These are phyloP conservation scores for Dactylonectria macrodidyma DNA, from an alignment of 2,329 filamentous ascomycete genomes.

Conservation along the genomic window DNA sequence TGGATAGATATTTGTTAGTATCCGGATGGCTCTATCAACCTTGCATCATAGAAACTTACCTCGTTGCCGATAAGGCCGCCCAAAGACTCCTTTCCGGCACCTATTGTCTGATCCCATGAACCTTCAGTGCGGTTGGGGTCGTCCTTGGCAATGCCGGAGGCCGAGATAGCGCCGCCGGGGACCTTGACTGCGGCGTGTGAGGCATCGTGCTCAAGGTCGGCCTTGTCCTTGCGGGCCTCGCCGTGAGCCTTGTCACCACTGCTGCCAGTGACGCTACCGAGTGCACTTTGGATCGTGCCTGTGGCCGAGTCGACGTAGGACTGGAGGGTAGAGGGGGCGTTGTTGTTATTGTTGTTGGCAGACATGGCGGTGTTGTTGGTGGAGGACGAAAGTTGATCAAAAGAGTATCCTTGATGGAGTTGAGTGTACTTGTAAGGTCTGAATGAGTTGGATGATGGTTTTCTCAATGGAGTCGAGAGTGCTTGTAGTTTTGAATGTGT, in stretches of 20 bases:
- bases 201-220: slow-evolving; percentile 76
- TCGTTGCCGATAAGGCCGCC: slow-evolving; percentile 84
- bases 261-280: slow-evolving; percentile 83
- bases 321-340: slow-evolving; percentile 79
- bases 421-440: slow-evolving; percentile 24
- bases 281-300: slow-evolving; percentile 78
- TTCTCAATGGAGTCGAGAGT: slow-evolving; percentile 18
- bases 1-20: slow-evolving; percentile 45
- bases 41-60: slow-evolving; percentile 54
- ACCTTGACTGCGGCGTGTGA: slow-evolving; percentile 83
- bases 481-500: slow-evolving; percentile 25
- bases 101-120: slow-evolving; percentile 90
- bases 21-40: background rate
- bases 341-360: slow-evolving; percentile 51
- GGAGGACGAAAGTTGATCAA: background rate
- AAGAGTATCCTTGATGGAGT: slow-evolving; percentile 11
- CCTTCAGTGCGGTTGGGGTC: slow-evolving; percentile 80
- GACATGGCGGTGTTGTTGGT: slow-evolving; percentile 39
- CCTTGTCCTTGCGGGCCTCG: slow-evolving; percentile 75
- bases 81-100: slow-evolving; percentile 85
- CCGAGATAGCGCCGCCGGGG: slow-evolving; percentile 79
- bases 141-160: slow-evolving; percentile 80
- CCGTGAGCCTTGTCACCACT: slow-evolving; percentile 76
- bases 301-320: slow-evolving; percentile 82
- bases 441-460: slow-evolving; percentile 28